Percentiles rank a stretch among this genome's conserved stretches.
Conservation (phyloP, 805 yeast species). For the Ogataea ramenticola region DNA sequence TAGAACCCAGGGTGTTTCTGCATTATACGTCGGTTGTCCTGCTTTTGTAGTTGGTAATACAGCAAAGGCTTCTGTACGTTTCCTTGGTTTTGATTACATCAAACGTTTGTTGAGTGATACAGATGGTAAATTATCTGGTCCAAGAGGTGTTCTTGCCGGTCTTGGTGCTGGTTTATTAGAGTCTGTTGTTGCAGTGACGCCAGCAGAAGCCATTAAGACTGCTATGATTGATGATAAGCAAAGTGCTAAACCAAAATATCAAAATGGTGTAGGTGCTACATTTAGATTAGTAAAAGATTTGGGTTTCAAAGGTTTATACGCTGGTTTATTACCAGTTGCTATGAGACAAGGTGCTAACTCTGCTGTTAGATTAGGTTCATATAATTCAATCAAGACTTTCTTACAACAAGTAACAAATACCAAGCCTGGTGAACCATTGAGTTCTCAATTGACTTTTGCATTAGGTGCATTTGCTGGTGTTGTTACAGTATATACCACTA, state of each 20-base stretch:
- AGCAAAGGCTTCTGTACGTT: conserved; percentile 91
- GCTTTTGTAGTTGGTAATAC: conserved; percentile 95
- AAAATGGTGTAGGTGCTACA: conserved; percentile 56
- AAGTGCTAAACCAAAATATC: conserved; percentile 68
- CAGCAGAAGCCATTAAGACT: conserved; percentile 94
- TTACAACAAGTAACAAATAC: conserved; percentile 64
- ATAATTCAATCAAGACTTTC: conserved; percentile 76
- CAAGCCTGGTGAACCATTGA: conserved; percentile 65
- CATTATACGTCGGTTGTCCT: conserved; percentile 92
- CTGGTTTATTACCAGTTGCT: conserved; percentile 89
- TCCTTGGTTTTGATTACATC: conserved; percentile 86
- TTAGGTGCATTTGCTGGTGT: conserved; percentile 90
- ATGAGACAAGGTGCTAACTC: conserved; percentile 94
- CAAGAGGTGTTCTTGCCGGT: conserved; percentile 94
- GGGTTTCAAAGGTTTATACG: conserved; percentile 78
- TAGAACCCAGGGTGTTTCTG: conserved; percentile 65
- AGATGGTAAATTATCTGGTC: conserved; percentile 81
- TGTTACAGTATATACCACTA: conserved; percentile 84
- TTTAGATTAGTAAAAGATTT: conserved; percentile 61
- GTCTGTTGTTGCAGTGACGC: conserved; percentile 90
- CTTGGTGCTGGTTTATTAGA: conserved; percentile 94
- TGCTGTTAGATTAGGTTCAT: conserved; percentile 90
- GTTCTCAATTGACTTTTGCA: conserved; percentile 72
- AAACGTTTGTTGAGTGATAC: conserved; percentile 71
- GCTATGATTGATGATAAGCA: conserved; percentile 93